Conservation (phyloP, 2,329 filamentous ascomycete genomes). For the Botrytis galanthina region DNA sequence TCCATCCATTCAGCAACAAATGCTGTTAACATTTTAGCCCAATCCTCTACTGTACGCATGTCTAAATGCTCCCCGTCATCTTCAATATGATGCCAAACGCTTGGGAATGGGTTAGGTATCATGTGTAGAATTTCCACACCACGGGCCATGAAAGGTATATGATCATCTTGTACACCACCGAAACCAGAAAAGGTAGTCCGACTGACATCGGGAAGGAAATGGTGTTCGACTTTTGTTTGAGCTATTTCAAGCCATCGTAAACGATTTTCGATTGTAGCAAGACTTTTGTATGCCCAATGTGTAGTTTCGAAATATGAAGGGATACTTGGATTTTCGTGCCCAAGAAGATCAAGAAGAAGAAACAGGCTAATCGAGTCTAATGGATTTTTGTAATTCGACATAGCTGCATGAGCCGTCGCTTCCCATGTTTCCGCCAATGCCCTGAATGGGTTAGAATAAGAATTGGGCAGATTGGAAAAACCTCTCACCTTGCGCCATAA, state of each 20-base stretch:
- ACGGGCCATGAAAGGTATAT: constrained; percentile 82
- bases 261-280: constrained; percentile 72
- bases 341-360: constrained; percentile 86
- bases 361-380: constrained; percentile 83
- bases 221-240: constrained; percentile 53
- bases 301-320: constrained; percentile 88
- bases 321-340: constrained; percentile 63
- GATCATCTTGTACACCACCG: constrained; percentile 74
- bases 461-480: not conserved
- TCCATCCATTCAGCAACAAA: constrained; percentile 95
- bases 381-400: constrained; percentile 71
- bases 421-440: constrained; percentile 84
- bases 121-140: constrained; percentile 89
- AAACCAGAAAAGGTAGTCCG: constrained; percentile 47
- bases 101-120: constrained; percentile 79
- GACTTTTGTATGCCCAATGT: constrained; percentile 84
- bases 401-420: constrained; percentile 60
- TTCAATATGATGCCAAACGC: constrained; percentile 79
- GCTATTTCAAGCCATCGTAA: constrained; percentile 66
- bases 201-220: constrained; percentile 66
- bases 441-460: constrained; percentile 40
- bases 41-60: constrained; percentile 75
- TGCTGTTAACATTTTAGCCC: constrained; percentile 77
- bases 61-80: constrained; percentile 88
- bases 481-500: constrained; percentile 74